Conservation (phyloP, 805 yeast genomes). For the Wickerhamomyces subpelliculosus region DNA sequence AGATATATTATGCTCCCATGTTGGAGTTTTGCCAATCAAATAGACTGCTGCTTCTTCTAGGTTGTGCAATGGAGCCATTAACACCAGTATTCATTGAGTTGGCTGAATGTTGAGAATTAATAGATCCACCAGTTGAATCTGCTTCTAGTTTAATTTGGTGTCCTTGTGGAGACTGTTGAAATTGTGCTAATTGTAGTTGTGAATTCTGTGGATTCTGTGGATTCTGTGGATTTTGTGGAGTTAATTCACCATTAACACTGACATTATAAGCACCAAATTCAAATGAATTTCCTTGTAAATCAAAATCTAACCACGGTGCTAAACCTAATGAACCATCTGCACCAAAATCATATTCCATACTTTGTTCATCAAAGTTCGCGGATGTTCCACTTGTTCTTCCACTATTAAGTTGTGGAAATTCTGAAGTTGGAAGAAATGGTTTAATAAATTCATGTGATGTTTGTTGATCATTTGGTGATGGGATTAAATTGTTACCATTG, state of each 20-base stretch:
- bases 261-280: slow-evolving; percentile 8
- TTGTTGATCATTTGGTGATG: slow-evolving; percentile 1
- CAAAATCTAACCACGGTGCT: slow-evolving; percentile 57
- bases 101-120: no score
- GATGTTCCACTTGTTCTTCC: background rate
- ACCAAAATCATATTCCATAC: slow-evolving; percentile 43
- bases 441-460: background rate
- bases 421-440: background rate
- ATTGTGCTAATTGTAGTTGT: slow-evolving; percentile 2
- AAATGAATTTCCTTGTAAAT: slow-evolving; percentile 22
- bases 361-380: background rate
- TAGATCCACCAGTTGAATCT: background rate
- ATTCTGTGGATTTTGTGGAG: slow-evolving; percentile 4
- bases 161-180: background rate
- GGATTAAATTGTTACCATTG: background rate
- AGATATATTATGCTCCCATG: background rate
- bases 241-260: slow-evolving; percentile 4
- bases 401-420: background rate
- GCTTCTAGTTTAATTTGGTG: background rate
- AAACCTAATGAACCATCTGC: slow-evolving; percentile 78
- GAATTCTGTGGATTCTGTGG: no score
- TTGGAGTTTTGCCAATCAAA: slow-evolving; percentile 5
- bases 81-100: no score
- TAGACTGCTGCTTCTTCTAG: background rate
- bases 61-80: background rate